These are phyloP conservation scores for Cnidoscolus chayamansa DNA, from an alignment of 441 rosid species.

Conservation along the genomic window DNA sequence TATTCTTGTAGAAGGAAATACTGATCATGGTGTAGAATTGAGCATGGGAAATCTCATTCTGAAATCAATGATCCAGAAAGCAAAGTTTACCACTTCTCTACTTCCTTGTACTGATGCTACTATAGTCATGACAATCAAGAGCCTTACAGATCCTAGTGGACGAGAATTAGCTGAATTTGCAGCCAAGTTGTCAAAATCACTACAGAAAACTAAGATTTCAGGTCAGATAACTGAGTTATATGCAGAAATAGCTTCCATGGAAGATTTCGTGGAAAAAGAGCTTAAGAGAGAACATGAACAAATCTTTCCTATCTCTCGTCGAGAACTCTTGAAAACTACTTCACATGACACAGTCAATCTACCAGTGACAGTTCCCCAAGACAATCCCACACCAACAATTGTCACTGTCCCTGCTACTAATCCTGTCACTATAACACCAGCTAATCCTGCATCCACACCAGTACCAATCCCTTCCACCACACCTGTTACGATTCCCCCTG, in stretches of 20 bases:
- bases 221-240: conserved; percentile 31
- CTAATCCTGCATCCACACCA: conserved; percentile 39
- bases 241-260: conserved; percentile 26
- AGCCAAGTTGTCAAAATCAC: conserved; percentile 23
- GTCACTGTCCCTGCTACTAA: conserved; percentile 57
- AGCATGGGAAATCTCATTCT: conserved; percentile 29
- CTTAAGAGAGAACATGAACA: conserved; percentile 16
- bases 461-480: conserved; percentile 39
- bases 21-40: conserved; percentile 14
- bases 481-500: conserved; percentile 34
- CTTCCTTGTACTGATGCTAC: conserved; percentile 30
- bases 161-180: conserved; percentile 30
- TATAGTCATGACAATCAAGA: conserved; percentile 25
- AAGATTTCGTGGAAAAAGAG: conserved; percentile 22
- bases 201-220: conserved; percentile 17
- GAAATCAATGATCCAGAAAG: conserved; percentile 27
- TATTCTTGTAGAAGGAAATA: conserved; percentile 33
- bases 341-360: conserved; percentile 41
- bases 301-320: conserved; percentile 30
- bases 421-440: conserved; percentile 43
- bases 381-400: conserved; percentile 40
- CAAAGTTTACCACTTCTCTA: conserved; percentile 24
- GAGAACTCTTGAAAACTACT: conserved; percentile 32
- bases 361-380: conserved; percentile 31
- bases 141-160: conserved; percentile 25